phyloP scores from a whole-genome alignment of 2,329 filamentous ascomycete genomes.

The Phoma sp. region DNA sequence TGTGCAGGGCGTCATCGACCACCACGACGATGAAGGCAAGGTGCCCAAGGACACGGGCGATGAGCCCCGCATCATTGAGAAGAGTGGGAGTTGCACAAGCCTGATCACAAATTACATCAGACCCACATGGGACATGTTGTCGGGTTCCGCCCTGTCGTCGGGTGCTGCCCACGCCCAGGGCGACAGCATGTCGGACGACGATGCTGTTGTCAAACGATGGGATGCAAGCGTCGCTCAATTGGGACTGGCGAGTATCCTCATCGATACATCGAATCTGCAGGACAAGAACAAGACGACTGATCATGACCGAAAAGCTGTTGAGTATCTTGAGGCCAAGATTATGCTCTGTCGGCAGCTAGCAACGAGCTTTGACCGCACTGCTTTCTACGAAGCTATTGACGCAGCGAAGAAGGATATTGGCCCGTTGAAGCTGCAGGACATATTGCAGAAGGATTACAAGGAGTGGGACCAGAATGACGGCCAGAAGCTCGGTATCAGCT shows the following conservation, averaged over 20 bases:
- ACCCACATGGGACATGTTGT: constrained; percentile 63
- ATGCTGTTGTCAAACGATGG: constrained; percentile 48
- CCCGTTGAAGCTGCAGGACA: constrained; percentile 66
- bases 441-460: constrained; percentile 86
- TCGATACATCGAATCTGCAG: constrained; percentile 74
- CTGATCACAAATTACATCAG: constrained; percentile 69
- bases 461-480: constrained; percentile 65
- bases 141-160: constrained; percentile 52
- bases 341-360: constrained; percentile 47
- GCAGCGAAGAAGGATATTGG: constrained; percentile 73
- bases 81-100: constrained; percentile 76
- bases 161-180: constrained; percentile 51
- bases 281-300: constrained; percentile 68
- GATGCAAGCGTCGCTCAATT: constrained; percentile 71
- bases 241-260: constrained; percentile 73
- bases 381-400: constrained; percentile 67
- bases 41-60: constrained; percentile 58
- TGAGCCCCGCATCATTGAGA: constrained; percentile 68
- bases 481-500: constrained; percentile 70
- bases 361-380: constrained; percentile 59
- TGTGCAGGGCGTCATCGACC: constrained; percentile 75
- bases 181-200: constrained; percentile 42
- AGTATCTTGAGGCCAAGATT: constrained; percentile 66
- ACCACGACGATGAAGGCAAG: constrained; percentile 75
- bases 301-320: constrained; percentile 65